These are phyloP conservation scores for Heritiera littoralis DNA, from an alignment of 345 rosid genomes.

Conservation along the genomic window DNA sequence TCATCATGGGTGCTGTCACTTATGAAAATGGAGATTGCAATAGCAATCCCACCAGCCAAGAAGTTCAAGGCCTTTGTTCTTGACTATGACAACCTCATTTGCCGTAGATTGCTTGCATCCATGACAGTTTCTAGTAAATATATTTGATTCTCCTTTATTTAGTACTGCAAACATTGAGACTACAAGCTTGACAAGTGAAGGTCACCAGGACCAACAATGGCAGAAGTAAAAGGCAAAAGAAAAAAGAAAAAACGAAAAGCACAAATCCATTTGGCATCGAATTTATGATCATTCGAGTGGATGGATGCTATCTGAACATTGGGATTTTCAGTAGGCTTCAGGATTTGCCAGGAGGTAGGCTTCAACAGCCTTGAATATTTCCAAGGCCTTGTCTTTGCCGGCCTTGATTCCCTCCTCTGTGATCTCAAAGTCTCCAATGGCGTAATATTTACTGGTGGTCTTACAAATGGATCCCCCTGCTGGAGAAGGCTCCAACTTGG, in stretches of 20 bases:
- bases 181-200: too few relatives aligned
- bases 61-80: not conserved
- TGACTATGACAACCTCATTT: not conserved
- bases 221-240: not conserved
- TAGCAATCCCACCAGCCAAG: not conserved
- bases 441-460: conserved; percentile 26
- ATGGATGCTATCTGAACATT: not conserved
- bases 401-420: conserved; percentile 34
- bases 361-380: conserved; percentile 34
- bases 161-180: too few relatives aligned
- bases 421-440: conserved; percentile 22
- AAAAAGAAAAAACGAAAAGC: too few relatives aligned
- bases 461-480: conserved; percentile 29
- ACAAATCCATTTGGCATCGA: not conserved
- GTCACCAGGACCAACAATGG: not conserved
- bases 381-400: conserved; percentile 28
- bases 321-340: not conserved
- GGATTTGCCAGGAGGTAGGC: conserved; percentile 35
- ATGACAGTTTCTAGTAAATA: too few relatives aligned
- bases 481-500: not conserved
- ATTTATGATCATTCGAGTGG: too few relatives aligned
- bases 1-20: not conserved
- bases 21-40: not conserved
- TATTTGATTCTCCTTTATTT: too few relatives aligned
- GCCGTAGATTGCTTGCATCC: too few relatives aligned